These are phyloP conservation scores for Kazachstania taianensis DNA, from an alignment of 805 yeast genomes.

Conservation along the genomic window DNA sequence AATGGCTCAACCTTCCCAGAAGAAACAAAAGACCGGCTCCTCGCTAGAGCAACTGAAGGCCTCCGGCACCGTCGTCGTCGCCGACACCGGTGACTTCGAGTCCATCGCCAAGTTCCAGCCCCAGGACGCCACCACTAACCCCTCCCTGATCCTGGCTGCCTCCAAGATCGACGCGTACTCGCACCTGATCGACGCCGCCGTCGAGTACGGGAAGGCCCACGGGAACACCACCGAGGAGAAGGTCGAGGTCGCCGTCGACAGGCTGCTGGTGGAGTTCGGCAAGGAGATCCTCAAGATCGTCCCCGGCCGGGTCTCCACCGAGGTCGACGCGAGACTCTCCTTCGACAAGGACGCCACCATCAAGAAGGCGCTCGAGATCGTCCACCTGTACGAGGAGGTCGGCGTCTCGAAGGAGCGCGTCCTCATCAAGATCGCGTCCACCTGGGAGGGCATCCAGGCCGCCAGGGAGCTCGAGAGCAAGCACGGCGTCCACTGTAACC, in stretches of 20 bases:
- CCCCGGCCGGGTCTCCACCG: conserved; percentile 98
- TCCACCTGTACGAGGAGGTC: conserved; percentile 67
- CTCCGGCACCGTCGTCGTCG: conserved; percentile 89
- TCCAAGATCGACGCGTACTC: conserved; percentile 82
- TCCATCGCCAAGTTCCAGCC: conserved; percentile 95
- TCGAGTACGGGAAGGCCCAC: conserved; percentile 63
- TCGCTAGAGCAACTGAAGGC: conserved; percentile 88
- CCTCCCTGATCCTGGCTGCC: conserved; percentile 92
- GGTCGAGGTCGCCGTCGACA: conserved; percentile 76
- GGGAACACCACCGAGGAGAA: conserved; percentile 42
- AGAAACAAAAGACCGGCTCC: conserved; percentile 34
- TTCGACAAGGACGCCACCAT: conserved; percentile 89
- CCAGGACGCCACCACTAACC: conserved; percentile 98
- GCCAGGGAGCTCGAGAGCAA: conserved; percentile 87
- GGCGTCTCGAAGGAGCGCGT: conserved; percentile 85
- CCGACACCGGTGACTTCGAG: conserved; percentile 98
- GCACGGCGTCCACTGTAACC: conserved; percentile 84
- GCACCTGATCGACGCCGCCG: conserved; percentile 76
- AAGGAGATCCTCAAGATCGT: conserved; percentile 81
- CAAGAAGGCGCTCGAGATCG: conserved; percentile 83
- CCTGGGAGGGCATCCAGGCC: conserved; percentile 98
- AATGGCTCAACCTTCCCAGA: conserved; percentile 16
- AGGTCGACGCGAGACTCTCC: conserved; percentile 95
- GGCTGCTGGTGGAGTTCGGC: conserved; percentile 90
- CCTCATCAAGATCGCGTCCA: conserved; percentile 89